phyloP scores from a whole-genome alignment of 1,284 basidiomycete species.

The Fomitopsis pinicola region DNA sequence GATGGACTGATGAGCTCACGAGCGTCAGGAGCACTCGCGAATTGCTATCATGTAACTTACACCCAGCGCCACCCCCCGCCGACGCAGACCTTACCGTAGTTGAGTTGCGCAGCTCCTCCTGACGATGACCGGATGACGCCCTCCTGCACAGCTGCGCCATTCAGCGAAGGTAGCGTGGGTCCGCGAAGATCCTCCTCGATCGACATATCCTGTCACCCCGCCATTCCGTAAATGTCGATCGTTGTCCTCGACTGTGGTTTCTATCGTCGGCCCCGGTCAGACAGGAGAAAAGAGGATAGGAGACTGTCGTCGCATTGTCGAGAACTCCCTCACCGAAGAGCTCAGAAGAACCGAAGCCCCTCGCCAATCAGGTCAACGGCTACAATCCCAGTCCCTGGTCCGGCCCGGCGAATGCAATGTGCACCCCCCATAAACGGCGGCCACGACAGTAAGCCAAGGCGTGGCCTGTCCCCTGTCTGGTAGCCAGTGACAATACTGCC shows the following conservation, averaged over 20 bases:
- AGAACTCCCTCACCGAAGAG: background rate
- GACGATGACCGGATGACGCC: background rate
- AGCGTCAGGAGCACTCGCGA: background rate
- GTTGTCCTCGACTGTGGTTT: background rate
- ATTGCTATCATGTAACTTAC: background rate
- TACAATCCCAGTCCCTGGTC: background rate
- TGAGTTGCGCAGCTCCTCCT: background rate
- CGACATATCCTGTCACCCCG: background rate
- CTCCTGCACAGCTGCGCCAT: background rate
- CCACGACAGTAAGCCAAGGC: background rate
- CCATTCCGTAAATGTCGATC: background rate
- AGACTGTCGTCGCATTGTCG: background rate
- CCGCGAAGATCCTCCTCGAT: background rate
- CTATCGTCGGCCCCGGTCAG: background rate
- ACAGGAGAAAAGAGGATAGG: background rate
- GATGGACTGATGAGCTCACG: background rate
- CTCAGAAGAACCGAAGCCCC: background rate
- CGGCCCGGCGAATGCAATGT: background rate
- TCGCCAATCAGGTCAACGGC: background rate
- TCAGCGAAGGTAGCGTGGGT: background rate
- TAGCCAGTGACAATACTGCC: background rate
- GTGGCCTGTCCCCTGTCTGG: background rate
- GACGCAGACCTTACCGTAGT: background rate
- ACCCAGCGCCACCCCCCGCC: background rate
- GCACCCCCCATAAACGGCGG: too few species aligned